Evolutionary conservation across 2,329 filamentous ascomycete genomes (phyloP), one percentile per base, ranked within the genome.

Genomic region (Myriangium duriaei): DNA sequence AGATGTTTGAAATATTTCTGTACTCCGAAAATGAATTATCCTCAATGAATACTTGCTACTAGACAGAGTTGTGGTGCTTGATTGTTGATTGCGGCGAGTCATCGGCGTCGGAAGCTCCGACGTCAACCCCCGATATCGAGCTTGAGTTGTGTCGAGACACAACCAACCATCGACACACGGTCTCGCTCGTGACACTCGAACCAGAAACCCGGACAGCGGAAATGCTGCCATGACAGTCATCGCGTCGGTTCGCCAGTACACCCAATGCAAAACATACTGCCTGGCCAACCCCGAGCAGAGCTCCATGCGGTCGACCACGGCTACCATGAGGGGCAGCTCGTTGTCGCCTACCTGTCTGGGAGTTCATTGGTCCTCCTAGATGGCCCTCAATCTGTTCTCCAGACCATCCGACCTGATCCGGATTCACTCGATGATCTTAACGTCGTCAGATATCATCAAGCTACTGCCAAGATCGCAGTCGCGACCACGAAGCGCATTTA

Each of bases 391-490:
- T 73, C 73, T 39, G 74, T 95, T 45, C 62, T 94, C 21, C 91
- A 98, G 59, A 95, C 87, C 3, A 80, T 93, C 48, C 93, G 94
- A 63, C 78, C 91, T 52, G 81, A 92, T 52, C 75, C 83, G 47
- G 31, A 44, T 2, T 54, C 55, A 32, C 65, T 69, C 30, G 59
- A 65, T 11, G 68, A 76, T 15, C 68, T 96, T 17, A 73, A 85
- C 46, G 81, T 85, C 17, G 74, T 96, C 46, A 72, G 76, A 18
- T 73, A 96, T 45, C 83, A 96, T 52, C 81, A 92, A 54, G 64
- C 68, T 12, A 80, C 81, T 6, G 91, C 87, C 34, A 92, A 84
- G 65, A 84, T 96, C 57, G 84, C 85, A 29, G 75, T 77, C 13
- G 82, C 79, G 49, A 80, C 80, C 18, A 66, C 69, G 13, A 62